A percentile compares a stretch with the other conserved stretches of the same genome.
These are phyloP conservation scores for Edaphochlamys debaryana DNA, from an alignment of 139 green algal species.

Conservation along the genomic window DNA sequence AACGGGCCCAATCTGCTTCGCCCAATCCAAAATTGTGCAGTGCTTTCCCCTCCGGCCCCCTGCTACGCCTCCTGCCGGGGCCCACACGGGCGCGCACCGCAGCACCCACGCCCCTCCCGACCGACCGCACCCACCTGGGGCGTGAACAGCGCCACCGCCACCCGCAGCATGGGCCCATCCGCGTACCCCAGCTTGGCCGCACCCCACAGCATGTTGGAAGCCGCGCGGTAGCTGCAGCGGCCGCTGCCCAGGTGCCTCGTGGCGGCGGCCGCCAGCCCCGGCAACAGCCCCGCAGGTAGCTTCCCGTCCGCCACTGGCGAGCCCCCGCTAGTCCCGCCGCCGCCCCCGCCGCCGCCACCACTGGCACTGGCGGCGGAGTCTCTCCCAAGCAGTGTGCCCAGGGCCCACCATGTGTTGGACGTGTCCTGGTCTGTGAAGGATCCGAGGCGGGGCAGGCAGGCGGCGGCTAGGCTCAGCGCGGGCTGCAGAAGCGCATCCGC, in stretches of 20 bases:
- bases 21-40: too few species aligned
- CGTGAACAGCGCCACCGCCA: neutral
- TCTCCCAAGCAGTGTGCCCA: neutral
- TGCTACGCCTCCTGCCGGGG: too few species aligned
- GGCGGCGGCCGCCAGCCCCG: too few species aligned
- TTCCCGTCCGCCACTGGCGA: neutral
- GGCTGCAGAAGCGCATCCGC: too few species aligned
- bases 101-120: too few species aligned
- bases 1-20: too few species aligned
- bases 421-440: slow-evolving; percentile 10
- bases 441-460: neutral
- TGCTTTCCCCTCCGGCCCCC: too few species aligned
- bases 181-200: neutral
- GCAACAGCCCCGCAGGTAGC: neutral
- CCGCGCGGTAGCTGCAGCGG: neutral
- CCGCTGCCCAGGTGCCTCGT: too few species aligned
- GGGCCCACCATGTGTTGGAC: slow-evolving; percentile 4
- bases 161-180: neutral
- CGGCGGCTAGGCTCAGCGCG: neutral
- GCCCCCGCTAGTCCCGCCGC: neutral
- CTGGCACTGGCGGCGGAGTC: neutral
- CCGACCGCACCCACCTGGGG: too few species aligned
- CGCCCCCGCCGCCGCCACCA: neutral
- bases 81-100: too few species aligned
- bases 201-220: slow-evolving; percentile 12